Conservation (phyloP, 2,329 filamentous ascomycete genomes). For the Botrytis medusae region DNA sequence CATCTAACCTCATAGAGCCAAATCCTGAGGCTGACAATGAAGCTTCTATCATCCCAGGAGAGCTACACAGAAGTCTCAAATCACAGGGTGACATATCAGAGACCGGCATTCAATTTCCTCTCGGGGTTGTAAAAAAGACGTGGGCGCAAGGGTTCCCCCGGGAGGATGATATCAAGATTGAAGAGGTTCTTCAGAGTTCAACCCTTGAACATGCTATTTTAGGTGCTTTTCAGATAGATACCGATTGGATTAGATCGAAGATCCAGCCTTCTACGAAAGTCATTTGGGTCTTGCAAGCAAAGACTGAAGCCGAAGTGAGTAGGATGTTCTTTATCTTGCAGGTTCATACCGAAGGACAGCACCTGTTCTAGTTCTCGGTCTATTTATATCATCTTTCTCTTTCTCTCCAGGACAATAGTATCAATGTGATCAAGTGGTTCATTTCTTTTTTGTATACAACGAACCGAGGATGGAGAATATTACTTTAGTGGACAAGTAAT, state of each 20-base stretch:
- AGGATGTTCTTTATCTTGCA: not conserved
- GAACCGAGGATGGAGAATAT: not conserved
- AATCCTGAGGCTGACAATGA: not conserved
- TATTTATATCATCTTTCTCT: not conserved
- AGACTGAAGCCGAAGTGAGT: conserved; percentile 52
- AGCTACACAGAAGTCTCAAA: not conserved
- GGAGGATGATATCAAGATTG: conserved; percentile 77
- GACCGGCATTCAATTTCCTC: conserved; percentile 37
- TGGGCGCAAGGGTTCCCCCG: conserved; percentile 66
- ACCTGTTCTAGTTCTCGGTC: not conserved
- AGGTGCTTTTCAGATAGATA: conserved; percentile 85
- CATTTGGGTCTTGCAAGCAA: conserved; percentile 58
- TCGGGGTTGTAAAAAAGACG: conserved; percentile 77
- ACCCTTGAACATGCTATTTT: conserved; percentile 75
- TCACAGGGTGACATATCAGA: conserved; percentile 18
- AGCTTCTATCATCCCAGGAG: not conserved
- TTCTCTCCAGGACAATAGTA: not conserved
- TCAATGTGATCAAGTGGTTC: not conserved
- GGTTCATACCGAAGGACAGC: not conserved
- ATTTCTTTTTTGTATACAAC: not conserved
- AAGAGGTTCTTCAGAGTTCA: conserved; percentile 76
- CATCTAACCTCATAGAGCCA: not conserved
- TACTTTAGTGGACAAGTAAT: not conserved
- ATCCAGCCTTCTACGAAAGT: conserved; percentile 63
- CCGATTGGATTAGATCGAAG: conserved; percentile 55